phyloP scores from a whole-genome alignment of 129 eudicot genomes.

The Escallonia rubra region DNA sequence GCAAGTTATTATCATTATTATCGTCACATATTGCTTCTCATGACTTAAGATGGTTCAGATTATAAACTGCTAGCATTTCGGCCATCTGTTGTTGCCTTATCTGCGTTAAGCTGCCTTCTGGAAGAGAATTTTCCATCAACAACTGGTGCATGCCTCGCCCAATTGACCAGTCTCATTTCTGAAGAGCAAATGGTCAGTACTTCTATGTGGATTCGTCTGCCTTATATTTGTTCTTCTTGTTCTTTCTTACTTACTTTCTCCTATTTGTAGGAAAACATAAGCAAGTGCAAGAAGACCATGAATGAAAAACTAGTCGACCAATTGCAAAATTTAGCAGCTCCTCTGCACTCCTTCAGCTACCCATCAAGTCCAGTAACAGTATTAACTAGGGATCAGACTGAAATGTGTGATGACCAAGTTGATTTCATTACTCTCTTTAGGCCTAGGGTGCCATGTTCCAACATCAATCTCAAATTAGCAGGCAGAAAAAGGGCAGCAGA shows the following conservation, averaged over 20 bases:
- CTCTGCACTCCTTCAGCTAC: conserved; percentile 1
- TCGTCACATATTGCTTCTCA: too few species aligned
- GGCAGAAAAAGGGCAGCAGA: conserved; percentile 41
- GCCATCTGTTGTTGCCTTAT: conserved; percentile 46
- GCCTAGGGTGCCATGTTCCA: conserved; percentile 13
- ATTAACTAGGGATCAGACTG: conserved; percentile 17
- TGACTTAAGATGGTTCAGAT: conserved; percentile 24
- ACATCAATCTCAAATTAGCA: background rate
- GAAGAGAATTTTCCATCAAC: conserved; percentile 21
- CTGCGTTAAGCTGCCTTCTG: conserved; percentile 32
- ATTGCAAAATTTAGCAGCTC: conserved; percentile 2
- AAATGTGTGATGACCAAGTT: conserved; percentile 18
- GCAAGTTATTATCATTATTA: too few species aligned
- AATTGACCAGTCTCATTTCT: conserved; percentile 36
- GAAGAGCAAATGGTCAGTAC: conserved; percentile 34
- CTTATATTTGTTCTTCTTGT: background rate
- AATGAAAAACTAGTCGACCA: conserved; percentile 9
- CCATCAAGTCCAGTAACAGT: conserved; percentile 65
- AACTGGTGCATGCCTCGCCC: conserved; percentile 9
- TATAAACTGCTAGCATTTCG: conserved; percentile 30
- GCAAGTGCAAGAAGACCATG: conserved; percentile 36
- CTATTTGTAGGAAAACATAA: conserved; percentile 27
- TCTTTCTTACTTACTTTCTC: background rate
- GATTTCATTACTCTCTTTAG: conserved; percentile 23
- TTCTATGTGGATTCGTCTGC: background rate